A percentile compares a stretch with the other conserved stretches of the same genome.
Conservation (phyloP, 2,329 filamentous ascomycete species). For the Trichoderma endophyticum region DNA sequence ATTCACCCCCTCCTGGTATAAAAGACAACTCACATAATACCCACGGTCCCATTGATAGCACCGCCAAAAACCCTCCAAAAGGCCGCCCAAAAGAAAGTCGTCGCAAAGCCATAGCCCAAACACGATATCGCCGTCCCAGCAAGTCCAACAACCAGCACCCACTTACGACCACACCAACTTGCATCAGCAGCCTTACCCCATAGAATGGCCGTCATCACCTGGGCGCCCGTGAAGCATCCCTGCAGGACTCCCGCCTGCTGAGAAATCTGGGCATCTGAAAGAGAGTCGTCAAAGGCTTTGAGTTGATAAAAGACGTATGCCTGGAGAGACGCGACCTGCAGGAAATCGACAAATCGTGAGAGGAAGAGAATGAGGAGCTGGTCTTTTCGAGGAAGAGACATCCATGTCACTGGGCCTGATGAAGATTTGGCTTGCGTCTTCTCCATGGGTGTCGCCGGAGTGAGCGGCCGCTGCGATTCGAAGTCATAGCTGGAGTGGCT, state of each 20-base stretch:
- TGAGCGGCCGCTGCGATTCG: neutral
- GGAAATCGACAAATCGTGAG: slow-evolving; percentile 27
- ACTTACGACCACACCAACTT: slow-evolving; percentile 7
- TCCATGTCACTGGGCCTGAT: slow-evolving; percentile 57
- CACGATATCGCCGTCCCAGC: slow-evolving; percentile 1
- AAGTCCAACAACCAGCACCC: slow-evolving; percentile 2
- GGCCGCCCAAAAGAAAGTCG: slow-evolving; percentile 48
- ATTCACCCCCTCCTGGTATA: neutral
- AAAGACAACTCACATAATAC: slow-evolving; percentile 41
- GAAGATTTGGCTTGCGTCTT: neutral
- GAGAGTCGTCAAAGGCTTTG: slow-evolving; percentile 5
- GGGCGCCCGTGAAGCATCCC: slow-evolving; percentile 3
- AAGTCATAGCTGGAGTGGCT: neutral
- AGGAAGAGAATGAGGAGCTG: slow-evolving; percentile 69
- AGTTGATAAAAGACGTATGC: slow-evolving; percentile 11
- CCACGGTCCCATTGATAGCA: slow-evolving; percentile 47
- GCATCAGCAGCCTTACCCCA: slow-evolving; percentile 14
- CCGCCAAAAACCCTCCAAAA: slow-evolving; percentile 66
- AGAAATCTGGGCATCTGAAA: slow-evolving; percentile 4
- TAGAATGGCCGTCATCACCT: slow-evolving; percentile 10
- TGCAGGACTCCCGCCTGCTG: slow-evolving; percentile 2
- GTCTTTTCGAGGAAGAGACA: slow-evolving; percentile 65
- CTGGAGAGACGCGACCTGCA: slow-evolving; percentile 8
- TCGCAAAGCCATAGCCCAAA: slow-evolving; percentile 7
- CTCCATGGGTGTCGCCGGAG: neutral